phyloP scores from a whole-genome alignment of 768 basidiomycete genomes.

The Gloeopeniophorella convolvens region DNA sequence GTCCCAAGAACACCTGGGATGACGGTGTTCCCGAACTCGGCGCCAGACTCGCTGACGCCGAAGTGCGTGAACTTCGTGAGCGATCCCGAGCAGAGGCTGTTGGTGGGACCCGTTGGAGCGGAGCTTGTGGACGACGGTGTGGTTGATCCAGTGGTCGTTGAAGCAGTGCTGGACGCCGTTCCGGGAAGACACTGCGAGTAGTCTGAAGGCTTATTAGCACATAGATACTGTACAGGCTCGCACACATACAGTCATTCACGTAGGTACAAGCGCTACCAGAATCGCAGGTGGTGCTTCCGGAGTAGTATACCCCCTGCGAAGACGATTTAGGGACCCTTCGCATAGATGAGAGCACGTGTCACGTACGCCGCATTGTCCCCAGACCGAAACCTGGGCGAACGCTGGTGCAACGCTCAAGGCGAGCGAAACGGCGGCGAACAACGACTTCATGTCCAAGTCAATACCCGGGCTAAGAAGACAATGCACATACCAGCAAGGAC shows the following conservation, averaged over 20 bases:
- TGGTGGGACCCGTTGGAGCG: constrained; percentile 12
- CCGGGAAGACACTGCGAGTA: constrained; percentile 45
- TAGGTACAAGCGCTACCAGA: constrained; percentile 37
- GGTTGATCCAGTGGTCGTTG: constrained; percentile 26
- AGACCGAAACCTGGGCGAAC: constrained; percentile 35
- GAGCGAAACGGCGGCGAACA: constrained; percentile 23
- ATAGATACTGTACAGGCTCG: background rate
- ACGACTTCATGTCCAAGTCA: constrained; percentile 26
- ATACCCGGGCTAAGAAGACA: no score
- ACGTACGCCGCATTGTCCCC: constrained; percentile 43
- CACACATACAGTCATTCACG: constrained; percentile 36
- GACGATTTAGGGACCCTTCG: no score
- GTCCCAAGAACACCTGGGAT: constrained; percentile 41
- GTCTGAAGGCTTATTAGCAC: constrained; percentile 25
- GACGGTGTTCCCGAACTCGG: constrained; percentile 47
- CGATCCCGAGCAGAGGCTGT: constrained; percentile 30
- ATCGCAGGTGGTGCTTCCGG: constrained; percentile 41
- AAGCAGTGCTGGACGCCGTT: constrained; percentile 28
- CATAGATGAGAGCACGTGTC: no score
- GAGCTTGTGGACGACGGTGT: constrained; percentile 25
- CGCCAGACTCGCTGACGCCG: constrained; percentile 57
- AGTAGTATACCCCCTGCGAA: constrained; percentile 36
- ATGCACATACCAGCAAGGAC: no score
- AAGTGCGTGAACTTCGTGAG: constrained; percentile 55
- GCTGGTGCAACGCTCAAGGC: constrained; percentile 22